Evolutionary conservation across 257 asterid species (phyloP), one percentile per base, ranked within the genome.

Genomic region (Nicotiana tomentosiformis): DNA sequence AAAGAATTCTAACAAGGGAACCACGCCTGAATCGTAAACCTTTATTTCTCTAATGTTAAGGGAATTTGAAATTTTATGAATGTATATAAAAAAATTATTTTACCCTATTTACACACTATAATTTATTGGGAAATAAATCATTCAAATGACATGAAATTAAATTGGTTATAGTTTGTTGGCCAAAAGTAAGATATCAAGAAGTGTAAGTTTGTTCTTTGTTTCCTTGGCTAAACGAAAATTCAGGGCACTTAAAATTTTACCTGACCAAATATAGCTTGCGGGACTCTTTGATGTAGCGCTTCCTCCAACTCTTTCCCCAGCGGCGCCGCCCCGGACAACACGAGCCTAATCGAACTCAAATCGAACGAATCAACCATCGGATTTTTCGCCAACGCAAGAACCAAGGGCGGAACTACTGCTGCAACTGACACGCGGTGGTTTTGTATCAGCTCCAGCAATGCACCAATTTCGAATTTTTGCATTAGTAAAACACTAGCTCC

Each of bases 191-290:
- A 7, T 49, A 15, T 23, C 26, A 72, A 76, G 64, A 76, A 15
- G 16, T 26, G 80, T 29, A 12, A 76, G 12, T 49, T 49, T 23
- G 62, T 23, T 9, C 51, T 43, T 43, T 43, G 51, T 43, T 43
- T 9, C 10, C 35, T 11, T 43, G 43, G 20, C 60, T 70, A 70
- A 11, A 70, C 58, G 2, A 23, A 46, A 72, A 23, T 12, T 20
- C 12, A 23, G 35, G 49, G 15, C 11, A 49, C 4, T 7, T 15
- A 26, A 12, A 49, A 49, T 51, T 57, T 35, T 87, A 94, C 98
- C 98, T 94, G 98, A 17, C 97, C 98, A 1, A 94, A 88, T n/a
- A 89, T 83, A 30, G 98, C 98, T 79, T 90, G 96, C n/a, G 98
- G 97, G 84, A 94, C 55, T 3, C 95, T 90, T 81, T 82, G 77